Percentiles rank a stretch among this genome's conserved stretches.
Evolutionary conservation across 2,329 filamentous ascomycete genomes (phyloP).

Genomic region (Fusarium sulawesiense): DNA sequence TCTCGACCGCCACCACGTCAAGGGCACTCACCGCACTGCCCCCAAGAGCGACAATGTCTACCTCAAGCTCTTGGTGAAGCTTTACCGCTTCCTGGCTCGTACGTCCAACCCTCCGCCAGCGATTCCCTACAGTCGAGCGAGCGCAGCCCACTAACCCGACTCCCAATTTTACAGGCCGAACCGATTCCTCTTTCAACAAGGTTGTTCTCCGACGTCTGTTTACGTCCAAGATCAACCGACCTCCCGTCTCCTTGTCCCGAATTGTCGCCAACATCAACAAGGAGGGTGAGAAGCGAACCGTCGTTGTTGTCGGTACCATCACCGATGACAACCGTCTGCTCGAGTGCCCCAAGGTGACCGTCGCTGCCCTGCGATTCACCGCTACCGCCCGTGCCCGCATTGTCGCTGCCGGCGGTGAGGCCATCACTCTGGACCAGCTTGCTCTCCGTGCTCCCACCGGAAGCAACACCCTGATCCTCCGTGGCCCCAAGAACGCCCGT

Average conservation of each 20-base stretch:
- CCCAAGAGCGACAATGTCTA: slow-evolving; percentile 99
- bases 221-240: slow-evolving; percentile 98
- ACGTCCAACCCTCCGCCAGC: slow-evolving; percentile 61
- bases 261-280: slow-evolving; percentile 78
- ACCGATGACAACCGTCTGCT: slow-evolving; percentile 98
- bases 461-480: slow-evolving; percentile 95
- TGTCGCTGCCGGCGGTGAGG: slow-evolving; percentile 91
- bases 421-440: slow-evolving; percentile 95
- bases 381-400: slow-evolving; percentile 95
- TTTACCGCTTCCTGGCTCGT: slow-evolving; percentile 97
- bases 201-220: slow-evolving; percentile 96
- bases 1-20: slow-evolving; percentile 76
- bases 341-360: slow-evolving; percentile 88
- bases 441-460: slow-evolving; percentile 95
- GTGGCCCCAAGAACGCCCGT: slow-evolving; percentile 97
- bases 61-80: slow-evolving; percentile 96
- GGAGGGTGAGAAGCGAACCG: slow-evolving; percentile 80
- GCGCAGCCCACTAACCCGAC: slow-evolving; percentile 19
- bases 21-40: slow-evolving; percentile 85
- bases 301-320: slow-evolving; percentile 94
- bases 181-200: slow-evolving; percentile 98
- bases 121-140: neutral
- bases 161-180: slow-evolving; percentile 74
- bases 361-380: slow-evolving; percentile 97
- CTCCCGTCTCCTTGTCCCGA: slow-evolving; percentile 92